Base-by-base conservation (phyloP, 2,329 filamentous ascomycete species). In the Phialophora tarda region DNA sequence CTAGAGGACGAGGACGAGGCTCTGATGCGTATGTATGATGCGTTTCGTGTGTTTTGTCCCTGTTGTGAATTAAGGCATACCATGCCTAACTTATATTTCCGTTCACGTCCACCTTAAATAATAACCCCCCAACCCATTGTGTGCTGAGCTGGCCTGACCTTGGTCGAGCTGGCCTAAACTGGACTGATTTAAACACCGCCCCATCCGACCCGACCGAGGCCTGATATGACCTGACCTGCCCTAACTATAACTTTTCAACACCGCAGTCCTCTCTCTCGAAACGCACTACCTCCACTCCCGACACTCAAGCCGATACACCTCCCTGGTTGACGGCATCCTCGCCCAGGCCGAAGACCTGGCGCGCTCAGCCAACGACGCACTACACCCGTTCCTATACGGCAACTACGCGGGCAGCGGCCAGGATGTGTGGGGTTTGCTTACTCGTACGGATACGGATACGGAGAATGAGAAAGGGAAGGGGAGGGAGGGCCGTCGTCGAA, bases 251-350 rank as follows among this genome's bases (percentile, higher is more conserved):
- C 14, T 8, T 8, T n/a, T n/a, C n/a, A 1, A n/a, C n/a, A 12
- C 24, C 24, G 3, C 26, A 56, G 53, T 56, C 14, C 53, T 56
- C 53, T 30, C 53, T 17, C n/a, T 56, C 53, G 53, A 56, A 34
- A 21, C 21, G 12, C 53, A 56, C 28, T 23, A 56, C 26, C 53
- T 56, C 53, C 17, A 30, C 53, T 6, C 28, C 2, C 3, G 11
- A 2, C 28, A 56, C 53, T 17, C 24, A 12, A 6, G 2, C 7
- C 11, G 28, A 1, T 34, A 21, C 14, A 34, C 28, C 53, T 3
- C 55, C 34, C 32, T 41, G 1, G 1, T 48, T 3, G 21, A 30
- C n/a, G 6, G 11, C 0, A 34, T 56, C 17, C 53, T 56, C 6
- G 11, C 26, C 17, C n/a, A 30, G 12, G 53, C 53, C 26, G 53